phyloP scores from a whole-genome alignment of 2,329 filamentous ascomycete genomes.

The Microdochium nivale region DNA sequence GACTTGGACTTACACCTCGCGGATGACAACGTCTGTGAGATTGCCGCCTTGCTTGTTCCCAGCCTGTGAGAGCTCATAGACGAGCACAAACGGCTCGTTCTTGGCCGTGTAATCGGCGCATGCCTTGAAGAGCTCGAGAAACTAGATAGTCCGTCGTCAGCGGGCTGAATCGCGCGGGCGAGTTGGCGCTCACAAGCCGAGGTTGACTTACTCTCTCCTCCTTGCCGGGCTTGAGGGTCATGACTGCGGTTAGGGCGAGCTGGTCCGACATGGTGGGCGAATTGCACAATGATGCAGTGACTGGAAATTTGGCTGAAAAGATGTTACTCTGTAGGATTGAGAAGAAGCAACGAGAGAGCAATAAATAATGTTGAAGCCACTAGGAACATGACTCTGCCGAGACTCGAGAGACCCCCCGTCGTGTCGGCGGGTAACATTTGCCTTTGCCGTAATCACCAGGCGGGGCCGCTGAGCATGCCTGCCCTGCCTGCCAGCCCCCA shows the following conservation, averaged over 20 bases:
- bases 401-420: too few species aligned
- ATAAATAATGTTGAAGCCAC: not conserved
- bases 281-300: not conserved
- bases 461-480: too few species aligned
- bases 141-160: constrained; percentile 5
- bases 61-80: constrained; percentile 15
- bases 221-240: constrained; percentile 18
- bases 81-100: constrained; percentile 14
- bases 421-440: not conserved
- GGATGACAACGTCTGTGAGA: constrained; percentile 12
- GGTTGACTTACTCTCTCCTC: constrained; percentile 8
- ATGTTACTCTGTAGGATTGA: too few species aligned
- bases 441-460: not conserved
- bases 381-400: too few species aligned
- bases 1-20: constrained; percentile 17
- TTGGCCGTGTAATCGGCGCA: constrained; percentile 13
- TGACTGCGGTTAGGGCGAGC: constrained; percentile 14
- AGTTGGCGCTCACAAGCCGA: not conserved
- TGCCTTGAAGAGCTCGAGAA: constrained; percentile 12
- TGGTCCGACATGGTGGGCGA: constrained; percentile 8
- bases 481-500: too few species aligned
- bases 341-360: too few species aligned
- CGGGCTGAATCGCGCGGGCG: not conserved
- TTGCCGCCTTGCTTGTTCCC: constrained; percentile 10
- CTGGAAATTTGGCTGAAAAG: not conserved